Base-by-base conservation (phyloP, 108 stramenopile genomes). In the Skeletonema menzelii region DNA sequence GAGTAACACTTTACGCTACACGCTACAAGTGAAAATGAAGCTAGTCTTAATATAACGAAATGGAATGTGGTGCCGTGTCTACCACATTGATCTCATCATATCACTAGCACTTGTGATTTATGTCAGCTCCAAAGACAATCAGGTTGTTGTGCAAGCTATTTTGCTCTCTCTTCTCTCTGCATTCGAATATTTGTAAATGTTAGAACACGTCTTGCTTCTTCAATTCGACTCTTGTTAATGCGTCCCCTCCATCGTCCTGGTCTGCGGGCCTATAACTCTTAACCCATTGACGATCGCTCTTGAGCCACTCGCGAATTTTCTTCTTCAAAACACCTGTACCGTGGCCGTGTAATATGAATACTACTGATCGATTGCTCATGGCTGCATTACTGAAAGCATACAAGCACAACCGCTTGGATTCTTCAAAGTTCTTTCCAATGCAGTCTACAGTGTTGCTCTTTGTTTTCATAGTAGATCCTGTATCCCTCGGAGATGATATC, bases 371-470 rank as follows among this genome's bases (percentile, higher is more conserved):
- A 46, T 86, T 80, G 19, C 61, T 67, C 81, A 89, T 74, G 12
- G 82, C 22, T 44, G 70, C 60, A 32, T 63, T 77, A 72, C 85
- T 83, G 59, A 91, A 89, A 59, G 82, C 87, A 61, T 77, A 76
- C 22, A 74, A 69, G 64, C 76, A 65, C 53, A 87, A 80, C 42
- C 79, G 71, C 63, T 82, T 83, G 27, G 92, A 89, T 69, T 96
- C 94, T 55, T 92, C 90, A 67, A 95, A 82, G 61, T 82, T 88
- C 69, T 67, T 83, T 15, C 94, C 97, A 8, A 93, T 88, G 35
- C 91, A 86, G 57, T 97, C 93, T 34, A 96, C 83, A 19, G 97
- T 96, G 79, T 97, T 97, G 24, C 83, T 76, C 19, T 86, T 79
- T 14, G 83, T 91, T 30, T 91, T 87, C 61, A 95, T 90, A 14